These are phyloP conservation scores for Lichtheimia ramosa DNA, from an alignment of 371 early-diverging fungal species.

Conservation along the genomic window DNA sequence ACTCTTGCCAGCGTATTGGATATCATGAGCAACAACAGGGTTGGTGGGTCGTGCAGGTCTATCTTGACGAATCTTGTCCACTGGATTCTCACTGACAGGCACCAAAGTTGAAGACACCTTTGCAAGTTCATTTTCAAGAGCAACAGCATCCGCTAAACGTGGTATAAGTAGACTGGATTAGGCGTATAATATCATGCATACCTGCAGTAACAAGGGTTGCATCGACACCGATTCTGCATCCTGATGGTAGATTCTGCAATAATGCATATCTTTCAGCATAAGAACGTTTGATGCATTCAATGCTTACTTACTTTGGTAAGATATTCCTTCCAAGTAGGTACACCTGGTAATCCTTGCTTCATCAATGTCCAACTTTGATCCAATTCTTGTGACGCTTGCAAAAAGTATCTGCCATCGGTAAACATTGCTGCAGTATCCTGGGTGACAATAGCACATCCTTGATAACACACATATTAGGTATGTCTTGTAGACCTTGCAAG, in stretches of 20 bases:
- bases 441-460: conserved; percentile 79
- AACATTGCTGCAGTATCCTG: conserved; percentile 66
- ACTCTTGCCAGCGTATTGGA: conserved; percentile 72
- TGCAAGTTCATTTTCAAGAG: conserved; percentile 55
- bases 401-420: conserved; percentile 94
- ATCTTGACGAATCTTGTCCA: conserved; percentile 82
- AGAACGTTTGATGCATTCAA: not conserved
- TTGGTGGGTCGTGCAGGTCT: conserved; percentile 71
- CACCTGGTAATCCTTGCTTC: conserved; percentile 87
- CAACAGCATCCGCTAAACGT: conserved; percentile 58
- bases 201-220: conserved; percentile 78
- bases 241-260: conserved; percentile 57
- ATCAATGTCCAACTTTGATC: conserved; percentile 90
- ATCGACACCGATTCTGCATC: conserved; percentile 84
- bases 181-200: conserved; percentile 25
- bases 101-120: conserved; percentile 56
- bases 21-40: conserved; percentile 61
- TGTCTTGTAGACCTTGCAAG: not conserved
- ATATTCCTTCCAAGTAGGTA: conserved; percentile 90
- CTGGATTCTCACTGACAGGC: conserved; percentile 64
- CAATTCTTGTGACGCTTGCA: conserved; percentile 95
- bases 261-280: not conserved
- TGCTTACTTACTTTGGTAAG: conserved; percentile 54
- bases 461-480: not conserved
- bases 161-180: not conserved